phyloP scores from a whole-genome alignment of 2,329 filamentous ascomycete species.

The Alternaria arbusti region DNA sequence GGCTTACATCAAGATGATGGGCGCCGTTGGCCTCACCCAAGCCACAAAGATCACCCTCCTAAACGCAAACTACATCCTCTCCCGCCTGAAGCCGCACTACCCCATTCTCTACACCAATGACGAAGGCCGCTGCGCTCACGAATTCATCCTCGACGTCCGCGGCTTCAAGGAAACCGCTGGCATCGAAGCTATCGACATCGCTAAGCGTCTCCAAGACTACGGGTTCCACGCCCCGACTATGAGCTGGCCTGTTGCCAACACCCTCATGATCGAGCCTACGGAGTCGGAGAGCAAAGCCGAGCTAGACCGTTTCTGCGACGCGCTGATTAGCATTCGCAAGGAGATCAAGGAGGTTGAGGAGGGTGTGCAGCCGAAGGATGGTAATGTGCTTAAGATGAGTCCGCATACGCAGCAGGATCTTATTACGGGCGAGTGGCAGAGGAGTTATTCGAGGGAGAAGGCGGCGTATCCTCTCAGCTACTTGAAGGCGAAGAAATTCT shows the following conservation, averaged over 20 bases:
- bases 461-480: conserved; percentile 86
- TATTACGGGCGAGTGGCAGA: conserved; percentile 76
- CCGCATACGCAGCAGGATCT: conserved; percentile 87
- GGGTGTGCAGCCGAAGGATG: conserved; percentile 74
- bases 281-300: conserved; percentile 92
- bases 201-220: conserved; percentile 95
- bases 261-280: conserved; percentile 97
- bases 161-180: conserved; percentile 83
- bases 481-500: conserved; percentile 96
- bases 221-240: conserved; percentile 98
- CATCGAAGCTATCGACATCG: conserved; percentile 91
- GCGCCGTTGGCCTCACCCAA: conserved; percentile 78
- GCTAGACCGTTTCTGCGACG: conserved; percentile 91
- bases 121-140: conserved; percentile 88
- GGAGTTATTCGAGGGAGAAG: conserved; percentile 80
- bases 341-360: conserved; percentile 87
- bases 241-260: conserved; percentile 94
- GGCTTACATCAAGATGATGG: conserved; percentile 97
- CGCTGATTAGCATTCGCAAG: conserved; percentile 81
- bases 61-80: conserved; percentile 96
- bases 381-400: conserved; percentile 86
- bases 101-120: conserved; percentile 92
- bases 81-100: conserved; percentile 84
- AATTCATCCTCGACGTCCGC: conserved; percentile 92
- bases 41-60: conserved; percentile 92